Percentiles rank a stretch among this genome's conserved stretches.
phyloP scores from a whole-genome alignment of 202 grass and related monocot genomes.

The Zizania palustris region DNA sequence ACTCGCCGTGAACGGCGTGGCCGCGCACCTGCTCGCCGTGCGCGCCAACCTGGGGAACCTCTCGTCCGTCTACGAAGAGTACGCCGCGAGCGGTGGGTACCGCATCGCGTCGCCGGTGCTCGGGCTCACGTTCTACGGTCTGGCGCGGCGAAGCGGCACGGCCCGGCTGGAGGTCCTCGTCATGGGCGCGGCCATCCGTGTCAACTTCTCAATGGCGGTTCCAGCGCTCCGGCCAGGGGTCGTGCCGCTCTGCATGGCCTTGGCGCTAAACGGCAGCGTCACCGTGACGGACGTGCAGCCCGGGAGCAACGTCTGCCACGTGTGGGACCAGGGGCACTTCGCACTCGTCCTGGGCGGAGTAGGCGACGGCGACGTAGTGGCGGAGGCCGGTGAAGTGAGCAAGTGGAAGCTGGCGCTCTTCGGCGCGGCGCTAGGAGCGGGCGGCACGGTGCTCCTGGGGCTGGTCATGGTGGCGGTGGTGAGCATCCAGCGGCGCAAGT shows the following conservation, averaged over 20 bases:
- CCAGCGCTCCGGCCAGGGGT: slow-evolving; percentile 43
- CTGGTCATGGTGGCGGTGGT: slow-evolving; percentile 74
- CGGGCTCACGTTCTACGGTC: slow-evolving; percentile 74
- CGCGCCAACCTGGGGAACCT: slow-evolving; percentile 72
- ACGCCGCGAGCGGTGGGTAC: slow-evolving; percentile 54
- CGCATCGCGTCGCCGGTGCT: slow-evolving; percentile 76
- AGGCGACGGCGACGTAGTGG: slow-evolving; percentile 18
- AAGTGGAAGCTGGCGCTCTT: slow-evolving; percentile 91
- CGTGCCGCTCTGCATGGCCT: slow-evolving; percentile 64
- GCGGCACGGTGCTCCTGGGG: slow-evolving; percentile 69
- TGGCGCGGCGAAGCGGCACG: slow-evolving; percentile 41
- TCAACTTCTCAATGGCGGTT: slow-evolving; percentile 67
- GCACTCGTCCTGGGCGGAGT: slow-evolving; percentile 59
- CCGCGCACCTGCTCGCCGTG: slow-evolving; percentile 63
- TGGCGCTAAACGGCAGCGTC: slow-evolving; percentile 68
- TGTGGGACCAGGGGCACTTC: slow-evolving; percentile 77
- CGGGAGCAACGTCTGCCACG: slow-evolving; percentile 50
- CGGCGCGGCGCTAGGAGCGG: slow-evolving; percentile 59
- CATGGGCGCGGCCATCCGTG: slow-evolving; percentile 55
- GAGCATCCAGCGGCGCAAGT: slow-evolving; percentile 61
- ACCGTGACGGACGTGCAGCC: slow-evolving; percentile 57
- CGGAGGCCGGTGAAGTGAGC: slow-evolving; percentile 42
- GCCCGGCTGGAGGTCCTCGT: slow-evolving; percentile 51
- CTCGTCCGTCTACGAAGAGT: slow-evolving; percentile 62
- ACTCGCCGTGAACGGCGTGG: slow-evolving; percentile 47